These are phyloP conservation scores for Umbelopsis isabellina DNA, from an alignment of 192 early-diverging fungal genomes.

Conservation along the genomic window DNA sequence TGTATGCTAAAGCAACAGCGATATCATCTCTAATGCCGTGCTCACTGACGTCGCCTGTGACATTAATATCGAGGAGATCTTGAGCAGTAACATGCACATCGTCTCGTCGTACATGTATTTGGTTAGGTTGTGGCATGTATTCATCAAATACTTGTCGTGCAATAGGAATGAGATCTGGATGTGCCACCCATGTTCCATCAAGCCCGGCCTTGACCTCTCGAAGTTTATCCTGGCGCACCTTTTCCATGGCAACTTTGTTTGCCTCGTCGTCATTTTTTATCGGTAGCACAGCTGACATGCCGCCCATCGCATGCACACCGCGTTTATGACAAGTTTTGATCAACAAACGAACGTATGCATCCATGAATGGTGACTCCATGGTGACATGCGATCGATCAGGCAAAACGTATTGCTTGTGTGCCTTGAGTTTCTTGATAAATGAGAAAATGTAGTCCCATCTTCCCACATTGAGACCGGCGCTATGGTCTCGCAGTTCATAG, in stretches of 20 bases:
- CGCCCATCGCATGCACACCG: constrained; percentile 99
- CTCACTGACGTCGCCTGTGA: constrained; percentile 83
- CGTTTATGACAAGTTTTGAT: constrained; percentile 99
- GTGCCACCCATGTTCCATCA: constrained; percentile 96
- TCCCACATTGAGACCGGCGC: constrained; percentile 97
- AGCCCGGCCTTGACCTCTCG: constrained; percentile 96
- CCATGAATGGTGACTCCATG: constrained; percentile 98
- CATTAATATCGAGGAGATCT: constrained; percentile 82
- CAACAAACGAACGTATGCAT: constrained; percentile 95
- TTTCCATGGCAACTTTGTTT: constrained; percentile 89
- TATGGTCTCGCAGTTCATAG: constrained; percentile 98
- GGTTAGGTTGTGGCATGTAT: constrained; percentile 96
- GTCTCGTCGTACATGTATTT: constrained; percentile 89
- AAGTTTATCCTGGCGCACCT: constrained; percentile 94
- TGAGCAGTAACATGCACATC: constrained; percentile 83
- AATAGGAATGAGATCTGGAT: constrained; percentile 92
- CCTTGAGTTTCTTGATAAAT: constrained; percentile 96
- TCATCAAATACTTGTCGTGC: constrained; percentile 90
- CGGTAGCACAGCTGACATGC: constrained; percentile 98
- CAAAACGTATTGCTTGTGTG: constrained; percentile 82
- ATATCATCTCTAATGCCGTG: constrained; percentile 90
- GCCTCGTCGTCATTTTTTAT: constrained; percentile 92
- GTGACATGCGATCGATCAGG: constrained; percentile 90
- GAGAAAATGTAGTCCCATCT: constrained; percentile 99
- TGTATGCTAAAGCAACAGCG: constrained; percentile 89